These are phyloP conservation scores for Alternaria triticimaculans DNA, from an alignment of 2,329 filamentous ascomycete species.

Conservation along the genomic window DNA sequence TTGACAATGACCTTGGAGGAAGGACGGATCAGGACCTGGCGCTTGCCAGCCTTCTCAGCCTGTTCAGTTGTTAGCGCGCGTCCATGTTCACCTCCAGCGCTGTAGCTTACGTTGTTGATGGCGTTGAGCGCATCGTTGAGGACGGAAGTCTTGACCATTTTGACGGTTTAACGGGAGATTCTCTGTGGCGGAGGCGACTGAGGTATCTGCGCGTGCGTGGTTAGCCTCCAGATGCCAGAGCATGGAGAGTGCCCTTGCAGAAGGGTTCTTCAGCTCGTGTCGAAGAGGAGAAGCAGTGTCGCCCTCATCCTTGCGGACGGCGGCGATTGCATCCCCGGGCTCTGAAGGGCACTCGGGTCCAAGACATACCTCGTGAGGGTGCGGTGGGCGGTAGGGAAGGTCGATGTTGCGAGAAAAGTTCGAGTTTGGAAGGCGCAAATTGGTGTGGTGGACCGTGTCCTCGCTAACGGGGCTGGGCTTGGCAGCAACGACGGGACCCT, in stretches of 20 bases:
- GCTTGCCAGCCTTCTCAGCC: conserved; percentile 98
- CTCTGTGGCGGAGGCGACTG: conserved; percentile 71
- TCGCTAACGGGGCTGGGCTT: conserved; percentile 25
- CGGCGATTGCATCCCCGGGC: conserved; percentile 56
- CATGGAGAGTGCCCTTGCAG: conserved; percentile 69
- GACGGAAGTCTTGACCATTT: conserved; percentile 99
- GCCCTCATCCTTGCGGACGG: conserved; percentile 36
- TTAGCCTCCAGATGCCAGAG: conserved; percentile 72
- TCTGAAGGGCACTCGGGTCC: conserved; percentile 58
- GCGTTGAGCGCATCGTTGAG: conserved; percentile 97
- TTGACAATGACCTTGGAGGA: conserved; percentile 99
- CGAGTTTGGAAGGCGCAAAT: conserved; percentile 27
- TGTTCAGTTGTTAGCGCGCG: neutral
- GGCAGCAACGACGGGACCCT: conserved; percentile 15
- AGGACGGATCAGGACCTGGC: conserved; percentile 97
- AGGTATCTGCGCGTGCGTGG: conserved; percentile 63
- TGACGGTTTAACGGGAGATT: conserved; percentile 79
- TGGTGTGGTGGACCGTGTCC: conserved; percentile 28
- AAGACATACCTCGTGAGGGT: conserved; percentile 48
- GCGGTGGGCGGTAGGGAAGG: conserved; percentile 27
- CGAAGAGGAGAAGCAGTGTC: conserved; percentile 57
- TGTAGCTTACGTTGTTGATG: conserved; percentile 85
- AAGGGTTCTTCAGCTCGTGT: conserved; percentile 74
- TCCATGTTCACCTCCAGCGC: neutral
- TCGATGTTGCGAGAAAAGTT: conserved; percentile 33